phyloP scores from a whole-genome alignment of 176 grass and related monocot species.

The Chloris gayana region DNA sequence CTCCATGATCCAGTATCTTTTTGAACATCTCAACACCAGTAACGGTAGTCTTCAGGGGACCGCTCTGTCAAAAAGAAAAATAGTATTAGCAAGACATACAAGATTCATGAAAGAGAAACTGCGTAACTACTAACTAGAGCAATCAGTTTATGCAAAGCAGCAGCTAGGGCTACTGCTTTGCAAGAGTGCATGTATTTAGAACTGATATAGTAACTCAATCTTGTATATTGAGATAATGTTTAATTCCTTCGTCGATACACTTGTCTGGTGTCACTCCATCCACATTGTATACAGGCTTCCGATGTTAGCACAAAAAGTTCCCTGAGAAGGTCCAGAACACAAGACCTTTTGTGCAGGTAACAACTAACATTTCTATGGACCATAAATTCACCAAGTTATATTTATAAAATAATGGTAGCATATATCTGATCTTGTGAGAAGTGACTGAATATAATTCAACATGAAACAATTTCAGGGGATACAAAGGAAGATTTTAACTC shows the following conservation, averaged over 20 bases:
- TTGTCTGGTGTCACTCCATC: too few species aligned
- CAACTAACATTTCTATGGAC: background rate
- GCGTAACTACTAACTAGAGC: background rate
- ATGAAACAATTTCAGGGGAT: background rate
- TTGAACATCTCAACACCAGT: constrained; percentile 99
- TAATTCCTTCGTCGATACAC: background rate
- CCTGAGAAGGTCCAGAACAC: background rate
- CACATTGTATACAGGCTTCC: background rate
- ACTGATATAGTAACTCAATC: background rate
- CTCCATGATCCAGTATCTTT: constrained; percentile 96
- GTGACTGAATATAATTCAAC: background rate
- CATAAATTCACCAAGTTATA: background rate
- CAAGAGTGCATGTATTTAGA: background rate
- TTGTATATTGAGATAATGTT: background rate
- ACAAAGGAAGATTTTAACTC: constrained; percentile 6
- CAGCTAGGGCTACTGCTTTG: background rate
- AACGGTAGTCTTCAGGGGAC: constrained; percentile 89
- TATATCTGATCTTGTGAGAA: background rate
- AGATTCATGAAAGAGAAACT: background rate
- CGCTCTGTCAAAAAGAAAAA: constrained; percentile 56
- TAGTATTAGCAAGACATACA: background rate
- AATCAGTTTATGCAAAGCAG: background rate
- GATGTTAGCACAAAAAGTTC: background rate
- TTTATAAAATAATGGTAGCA: background rate
- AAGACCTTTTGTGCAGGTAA: background rate